phyloP scores from a whole-genome alignment of 345 rosid genomes.

The Aquilaria sinensis region DNA sequence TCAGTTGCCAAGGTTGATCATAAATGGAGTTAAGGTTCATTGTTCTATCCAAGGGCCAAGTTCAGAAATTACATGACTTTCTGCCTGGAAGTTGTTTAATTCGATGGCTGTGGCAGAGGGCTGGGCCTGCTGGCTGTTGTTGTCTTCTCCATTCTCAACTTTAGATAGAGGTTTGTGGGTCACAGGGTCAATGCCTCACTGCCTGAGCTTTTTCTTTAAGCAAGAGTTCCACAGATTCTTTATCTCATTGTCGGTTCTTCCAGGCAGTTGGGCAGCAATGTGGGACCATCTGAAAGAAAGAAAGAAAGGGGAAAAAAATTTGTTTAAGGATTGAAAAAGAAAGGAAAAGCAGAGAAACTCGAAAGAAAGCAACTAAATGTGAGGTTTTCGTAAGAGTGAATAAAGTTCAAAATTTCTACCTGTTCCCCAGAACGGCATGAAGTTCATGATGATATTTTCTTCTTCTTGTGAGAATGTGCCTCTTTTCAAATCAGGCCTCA shows the following conservation, averaged over 20 bases:
- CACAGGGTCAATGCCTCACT: conserved; percentile 47
- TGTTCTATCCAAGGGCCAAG: no score
- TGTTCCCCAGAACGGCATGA: conserved; percentile 82
- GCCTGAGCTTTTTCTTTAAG: conserved; percentile 40
- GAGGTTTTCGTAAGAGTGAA: no score
- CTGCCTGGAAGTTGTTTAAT: conserved; percentile 5
- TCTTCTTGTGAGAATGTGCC: conserved; percentile 86
- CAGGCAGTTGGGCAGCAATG: conserved; percentile 52
- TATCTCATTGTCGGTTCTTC: conserved; percentile 57
- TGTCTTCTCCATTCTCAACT: conserved; percentile 39
- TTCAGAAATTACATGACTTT: no score
- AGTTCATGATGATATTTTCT: conserved; percentile 73
- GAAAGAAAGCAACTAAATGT: not conserved
- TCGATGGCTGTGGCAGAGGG: conserved; percentile 7
- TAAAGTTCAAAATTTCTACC: conserved; percentile 25
- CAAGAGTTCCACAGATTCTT: conserved; percentile 52
- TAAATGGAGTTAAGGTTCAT: no score
- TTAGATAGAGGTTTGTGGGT: conserved; percentile 48
- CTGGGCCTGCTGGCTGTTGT: conserved; percentile 14
- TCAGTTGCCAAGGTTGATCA: no score
- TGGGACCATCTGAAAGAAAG: conserved; percentile 39
- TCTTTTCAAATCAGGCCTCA: conserved; percentile 89
- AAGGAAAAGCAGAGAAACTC: not conserved
- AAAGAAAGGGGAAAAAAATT: not conserved
- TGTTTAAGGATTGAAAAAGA: conserved; percentile 1